Evolutionary conservation across 306 rosid species (phyloP), one percentile per base, ranked within the genome.

Genomic region (Alnus glutinosa): DNA sequence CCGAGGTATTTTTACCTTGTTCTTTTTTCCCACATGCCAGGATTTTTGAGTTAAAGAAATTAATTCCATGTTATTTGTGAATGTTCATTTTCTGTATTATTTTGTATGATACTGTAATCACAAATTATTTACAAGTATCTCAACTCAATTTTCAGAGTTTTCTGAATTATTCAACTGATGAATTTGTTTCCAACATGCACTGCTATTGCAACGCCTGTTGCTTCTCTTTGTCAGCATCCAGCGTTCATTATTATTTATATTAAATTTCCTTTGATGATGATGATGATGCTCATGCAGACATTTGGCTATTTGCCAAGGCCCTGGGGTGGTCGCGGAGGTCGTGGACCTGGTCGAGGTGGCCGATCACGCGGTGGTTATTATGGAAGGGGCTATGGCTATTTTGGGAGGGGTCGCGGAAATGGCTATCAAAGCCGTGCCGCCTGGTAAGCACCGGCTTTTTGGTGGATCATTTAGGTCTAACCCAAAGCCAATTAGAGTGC

Each of bases 361-460:
- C 85, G 89, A 30, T 55, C 71, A 71, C 80, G 80, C 0, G 89
- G 89, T 64, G 83, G 84, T 72, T 89, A 85, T 68, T 80, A 83
- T 54, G 93, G 97, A 52, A 77, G 87, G 71, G 91, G 90, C 4
- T 80, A 86, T 74, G 89, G 89, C 74, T 72, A 88, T 75, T 62
- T 6, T 2, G 87, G 88, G 54, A 82, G 90, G 49, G 87, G 89
- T 70, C 83, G 89, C 63, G 91, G 92, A 15, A 87, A 87, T 4
- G 80, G 80, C 74, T 81, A 68, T 77, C 19, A 72, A 1, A 30
- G 71, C 13, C 87, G 78, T 58, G 51, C 51, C 55, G 1, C 74
- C 71, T 87, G 87, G 86, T 77, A 74, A 69, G 69, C 39, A 39
- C 62, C 16, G 42, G 55, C 19, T 36, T 30, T 30, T 44, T 36